Evolutionary conservation across 495 filamentous ascomycete genomes (phyloP).

Genomic region (Penicillium riverlandense): DNA sequence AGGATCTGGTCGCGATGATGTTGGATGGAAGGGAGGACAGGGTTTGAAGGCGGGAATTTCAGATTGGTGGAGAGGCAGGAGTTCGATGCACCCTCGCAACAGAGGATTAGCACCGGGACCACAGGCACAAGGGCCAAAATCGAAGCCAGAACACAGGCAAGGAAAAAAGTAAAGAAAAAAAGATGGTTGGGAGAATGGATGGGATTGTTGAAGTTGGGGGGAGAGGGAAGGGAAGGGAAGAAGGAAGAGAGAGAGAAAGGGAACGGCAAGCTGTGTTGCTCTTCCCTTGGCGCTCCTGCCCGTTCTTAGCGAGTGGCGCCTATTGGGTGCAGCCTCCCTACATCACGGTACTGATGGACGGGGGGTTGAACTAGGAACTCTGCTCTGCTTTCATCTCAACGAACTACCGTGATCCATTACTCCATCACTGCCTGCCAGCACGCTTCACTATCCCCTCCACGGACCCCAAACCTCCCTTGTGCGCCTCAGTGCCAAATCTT

Average conservation of each 20-base stretch:
- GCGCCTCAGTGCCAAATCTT: too few species aligned
- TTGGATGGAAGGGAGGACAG: constrained; percentile 26
- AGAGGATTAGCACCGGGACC: constrained; percentile 34
- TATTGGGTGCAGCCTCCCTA: constrained; percentile 9
- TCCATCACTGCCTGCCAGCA: constrained; percentile 4
- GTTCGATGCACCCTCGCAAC: constrained; percentile 30
- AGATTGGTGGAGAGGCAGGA: constrained; percentile 1
- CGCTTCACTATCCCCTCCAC: too few species aligned
- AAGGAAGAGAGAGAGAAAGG: constrained; percentile 16
- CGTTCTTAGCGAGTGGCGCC: constrained; percentile 32
- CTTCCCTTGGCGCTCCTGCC: constrained; percentile 17
- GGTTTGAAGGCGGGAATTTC: constrained; percentile 8
- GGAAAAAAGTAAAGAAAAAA: constrained; percentile 15
- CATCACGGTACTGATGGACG: not conserved
- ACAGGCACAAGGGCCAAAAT: constrained; percentile 35
- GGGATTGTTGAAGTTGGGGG: constrained; percentile 10
- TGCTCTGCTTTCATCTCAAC: not conserved
- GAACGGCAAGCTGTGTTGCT: constrained; percentile 3
- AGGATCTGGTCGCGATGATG: constrained; percentile 20
- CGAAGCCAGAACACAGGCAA: constrained; percentile 28
- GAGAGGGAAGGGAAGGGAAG: constrained; percentile 19
- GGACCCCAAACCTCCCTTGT: too few species aligned
- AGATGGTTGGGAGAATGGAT: constrained; percentile 3
- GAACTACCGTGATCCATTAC: not conserved
- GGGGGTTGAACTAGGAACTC: not conserved